Evolutionary conservation across 305 asterid species (phyloP).

Genomic region (Rubia tinctorum): DNA sequence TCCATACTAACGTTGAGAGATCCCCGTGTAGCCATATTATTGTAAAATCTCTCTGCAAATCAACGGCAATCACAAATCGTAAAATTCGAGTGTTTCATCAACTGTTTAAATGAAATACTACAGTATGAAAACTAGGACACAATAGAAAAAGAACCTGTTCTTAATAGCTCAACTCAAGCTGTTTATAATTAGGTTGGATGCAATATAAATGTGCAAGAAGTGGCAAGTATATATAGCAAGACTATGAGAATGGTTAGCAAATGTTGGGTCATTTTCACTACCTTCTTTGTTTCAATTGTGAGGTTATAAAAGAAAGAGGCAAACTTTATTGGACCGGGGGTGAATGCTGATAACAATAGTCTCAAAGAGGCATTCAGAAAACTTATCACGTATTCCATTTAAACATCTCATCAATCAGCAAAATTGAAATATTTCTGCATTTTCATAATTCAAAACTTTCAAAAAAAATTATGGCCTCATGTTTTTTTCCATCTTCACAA

Average conservation of each 20-base stretch:
- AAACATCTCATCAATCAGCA: not conserved
- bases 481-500: too few relatives aligned
- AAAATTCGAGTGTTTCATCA: not conserved
- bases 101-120: not conserved
- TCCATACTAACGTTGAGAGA: slow-evolving; percentile 16
- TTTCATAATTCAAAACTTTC: too few relatives aligned
- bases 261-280: not conserved
- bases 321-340: too few relatives aligned
- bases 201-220: not conserved
- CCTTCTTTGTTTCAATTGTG: not conserved
- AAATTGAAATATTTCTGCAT: not conserved
- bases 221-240: not conserved
- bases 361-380: not conserved
- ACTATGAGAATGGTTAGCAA: not conserved
- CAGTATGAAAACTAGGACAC: not conserved
- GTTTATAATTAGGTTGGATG: slow-evolving; percentile 2
- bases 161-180: not conserved
- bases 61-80: not conserved
- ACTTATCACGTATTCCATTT: not conserved
- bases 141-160: not conserved
- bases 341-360: too few relatives aligned
- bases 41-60: slow-evolving; percentile 40
- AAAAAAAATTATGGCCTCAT: too few relatives aligned
- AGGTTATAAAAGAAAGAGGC: not conserved
- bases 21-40: slow-evolving; percentile 25